phyloP scores from a whole-genome alignment of 2,329 filamentous ascomycete genomes.

The Trichoderma oligosporum region DNA sequence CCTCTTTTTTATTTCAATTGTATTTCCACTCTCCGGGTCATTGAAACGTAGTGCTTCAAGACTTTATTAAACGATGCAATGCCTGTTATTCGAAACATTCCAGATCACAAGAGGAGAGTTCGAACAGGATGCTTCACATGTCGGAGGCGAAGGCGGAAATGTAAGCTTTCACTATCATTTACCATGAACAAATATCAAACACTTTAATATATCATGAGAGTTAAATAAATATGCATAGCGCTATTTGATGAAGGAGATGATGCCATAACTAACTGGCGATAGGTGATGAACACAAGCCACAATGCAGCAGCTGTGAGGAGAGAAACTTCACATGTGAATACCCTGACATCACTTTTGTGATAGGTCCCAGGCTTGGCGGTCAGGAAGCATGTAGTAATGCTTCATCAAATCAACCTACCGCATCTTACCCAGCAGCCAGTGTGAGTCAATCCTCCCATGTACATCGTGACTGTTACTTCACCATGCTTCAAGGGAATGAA shows the following conservation, averaged over 20 bases:
- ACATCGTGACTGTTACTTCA: not conserved
- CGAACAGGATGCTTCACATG: slow-evolving; percentile 24
- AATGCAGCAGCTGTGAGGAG: slow-evolving; percentile 21
- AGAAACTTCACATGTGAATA: slow-evolving; percentile 20
- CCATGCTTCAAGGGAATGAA: not conserved
- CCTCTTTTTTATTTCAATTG: not conserved
- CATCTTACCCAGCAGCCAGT: slow-evolving; percentile 16
- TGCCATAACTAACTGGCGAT: not conserved
- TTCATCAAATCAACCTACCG: not conserved
- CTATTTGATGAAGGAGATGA: not conserved
- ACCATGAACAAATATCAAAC: no score
- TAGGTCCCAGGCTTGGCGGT: not conserved
- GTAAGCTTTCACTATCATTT: not conserved
- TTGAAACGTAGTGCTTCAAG: not conserved
- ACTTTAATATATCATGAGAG: no score
- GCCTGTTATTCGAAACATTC: slow-evolving; percentile 22
- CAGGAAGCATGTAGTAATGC: not conserved
- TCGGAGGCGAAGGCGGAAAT: slow-evolving; percentile 24
- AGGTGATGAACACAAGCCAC: slow-evolving; percentile 25
- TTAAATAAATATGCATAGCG: no score
- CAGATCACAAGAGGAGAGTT: slow-evolving; percentile 23
- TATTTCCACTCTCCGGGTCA: no score
- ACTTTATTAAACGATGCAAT: slow-evolving; percentile 7
- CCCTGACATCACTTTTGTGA: slow-evolving; percentile 19
- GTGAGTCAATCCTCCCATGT: slow-evolving; percentile 13